A percentile compares a stretch with the other conserved stretches of the same genome.
Evolutionary conservation across 169 alveolate species (phyloP).

Genomic region (Plasmodium billcollinsi): DNA sequence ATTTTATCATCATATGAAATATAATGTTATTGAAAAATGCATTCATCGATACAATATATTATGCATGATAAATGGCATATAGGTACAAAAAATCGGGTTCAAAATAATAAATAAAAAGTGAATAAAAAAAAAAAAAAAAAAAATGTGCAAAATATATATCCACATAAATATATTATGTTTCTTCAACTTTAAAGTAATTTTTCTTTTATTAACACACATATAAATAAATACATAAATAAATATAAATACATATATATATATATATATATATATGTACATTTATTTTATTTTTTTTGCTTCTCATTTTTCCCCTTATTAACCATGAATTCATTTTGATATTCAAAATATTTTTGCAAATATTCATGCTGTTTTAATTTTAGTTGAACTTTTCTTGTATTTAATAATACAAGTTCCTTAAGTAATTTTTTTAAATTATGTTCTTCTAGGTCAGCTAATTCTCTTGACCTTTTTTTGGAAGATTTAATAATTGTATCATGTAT

Average conservation of each 20-base stretch:
- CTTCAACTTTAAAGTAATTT: no score
- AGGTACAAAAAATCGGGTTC: no score
- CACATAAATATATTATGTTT: no score
- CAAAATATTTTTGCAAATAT: slow-evolving; percentile 60
- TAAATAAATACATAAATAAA: no score
- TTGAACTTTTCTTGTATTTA: slow-evolving; percentile 48
- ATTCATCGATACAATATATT: no score
- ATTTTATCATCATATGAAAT: no score
- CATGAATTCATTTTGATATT: slow-evolving; percentile 52
- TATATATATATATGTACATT: slow-evolving; percentile 1
- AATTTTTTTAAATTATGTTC: slow-evolving; percentile 57
- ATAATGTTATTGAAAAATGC: no score
- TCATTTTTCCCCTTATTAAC: not conserved
- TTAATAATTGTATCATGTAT: slow-evolving; percentile 61
- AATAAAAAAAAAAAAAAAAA: no score
- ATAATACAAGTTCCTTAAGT: slow-evolving; percentile 28
- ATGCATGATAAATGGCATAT: no score
- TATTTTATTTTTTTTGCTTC: not conserved
- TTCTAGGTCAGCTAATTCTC: slow-evolving; percentile 55
- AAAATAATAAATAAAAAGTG: no score
- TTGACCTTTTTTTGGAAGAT: slow-evolving; percentile 72
- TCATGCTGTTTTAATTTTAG: slow-evolving; percentile 67
- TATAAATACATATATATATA: not conserved
- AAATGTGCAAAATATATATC: no score
- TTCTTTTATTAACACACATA: no score